A percentile compares a stretch with the other conserved stretches of the same genome.
Evolutionary conservation across 345 rosid genomes (phyloP).

Genomic region (Psidium friedrichsthalianum): DNA sequence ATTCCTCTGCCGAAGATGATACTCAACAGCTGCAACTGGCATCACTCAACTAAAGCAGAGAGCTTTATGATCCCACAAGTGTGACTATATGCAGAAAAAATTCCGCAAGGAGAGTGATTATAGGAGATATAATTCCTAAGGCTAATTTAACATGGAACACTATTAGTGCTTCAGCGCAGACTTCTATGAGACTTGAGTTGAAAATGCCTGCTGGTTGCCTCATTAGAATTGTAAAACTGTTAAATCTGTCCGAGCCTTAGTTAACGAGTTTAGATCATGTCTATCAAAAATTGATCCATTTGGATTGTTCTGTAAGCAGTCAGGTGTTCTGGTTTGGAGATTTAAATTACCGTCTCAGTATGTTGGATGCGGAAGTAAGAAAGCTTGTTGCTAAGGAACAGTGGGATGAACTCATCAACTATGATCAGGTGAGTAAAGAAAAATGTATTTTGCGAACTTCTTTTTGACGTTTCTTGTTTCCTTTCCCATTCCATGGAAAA

Average conservation of each 20-base stretch:
- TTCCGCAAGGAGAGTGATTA: neutral
- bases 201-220: neutral
- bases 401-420: conserved; percentile 72
- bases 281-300: neutral
- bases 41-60: neutral
- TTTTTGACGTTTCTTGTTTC: neutral
- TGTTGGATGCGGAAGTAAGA: conserved; percentile 65
- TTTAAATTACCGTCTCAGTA: conserved; percentile 82
- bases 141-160: neutral
- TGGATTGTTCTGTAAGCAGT: conserved; percentile 35
- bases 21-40: neutral
- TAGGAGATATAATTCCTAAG: neutral
- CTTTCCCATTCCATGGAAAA: neutral
- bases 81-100: neutral
- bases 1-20: neutral
- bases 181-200: neutral
- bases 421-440: conserved; percentile 54
- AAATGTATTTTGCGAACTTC: neutral
- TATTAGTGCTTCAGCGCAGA: neutral
- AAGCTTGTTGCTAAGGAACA: conserved; percentile 57
- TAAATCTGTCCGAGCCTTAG: neutral
- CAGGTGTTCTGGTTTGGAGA: conserved; percentile 97
- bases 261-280: neutral
- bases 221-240: neutral
- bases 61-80: neutral